These are phyloP conservation scores for Pythium grandisporangium DNA, from an alignment of 352 stramenopile species.

Conservation along the genomic window DNA sequence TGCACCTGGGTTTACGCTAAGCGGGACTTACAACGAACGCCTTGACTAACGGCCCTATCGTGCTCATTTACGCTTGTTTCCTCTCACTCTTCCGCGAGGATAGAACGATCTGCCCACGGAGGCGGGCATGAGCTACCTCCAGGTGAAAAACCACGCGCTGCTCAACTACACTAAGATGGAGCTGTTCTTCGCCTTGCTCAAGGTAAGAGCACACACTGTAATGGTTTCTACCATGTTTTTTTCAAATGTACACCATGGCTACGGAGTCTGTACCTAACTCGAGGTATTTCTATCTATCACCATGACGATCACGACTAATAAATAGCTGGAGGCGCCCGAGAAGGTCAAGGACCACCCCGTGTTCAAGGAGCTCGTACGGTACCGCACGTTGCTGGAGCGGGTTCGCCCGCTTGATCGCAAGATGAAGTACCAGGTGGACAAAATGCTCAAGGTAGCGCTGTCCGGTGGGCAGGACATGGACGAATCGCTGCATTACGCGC, in stretches of 20 bases:
- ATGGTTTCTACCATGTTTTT: no score
- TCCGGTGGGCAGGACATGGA: constrained; percentile 63
- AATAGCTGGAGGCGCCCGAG: constrained; percentile 54
- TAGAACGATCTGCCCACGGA: constrained; percentile 57
- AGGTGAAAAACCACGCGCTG: constrained; percentile 85
- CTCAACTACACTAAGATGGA: constrained; percentile 84
- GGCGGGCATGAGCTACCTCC: constrained; percentile 65
- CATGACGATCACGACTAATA: background rate
- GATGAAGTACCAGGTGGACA: constrained; percentile 88
- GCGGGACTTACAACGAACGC: no score
- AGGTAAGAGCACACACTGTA: no score
- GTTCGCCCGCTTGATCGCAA: constrained; percentile 80
- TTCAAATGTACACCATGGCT: background rate
- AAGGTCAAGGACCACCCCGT: constrained; percentile 68
- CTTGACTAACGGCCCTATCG: no score
- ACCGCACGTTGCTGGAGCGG: constrained; percentile 77
- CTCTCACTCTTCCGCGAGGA: no score
- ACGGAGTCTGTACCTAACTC: no score
- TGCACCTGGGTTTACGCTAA: no score
- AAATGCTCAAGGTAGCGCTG: constrained; percentile 83
- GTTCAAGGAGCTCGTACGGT: constrained; percentile 81
- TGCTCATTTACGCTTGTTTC: no score
- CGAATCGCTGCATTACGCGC: constrained; percentile 71
- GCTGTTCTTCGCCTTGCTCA: constrained; percentile 79
- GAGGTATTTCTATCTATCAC: background rate